Evolutionary conservation across 495 filamentous ascomycete genomes (phyloP), one percentile per base, ranked within the genome.

Genomic region (Penicillium diatomitis): DNA sequence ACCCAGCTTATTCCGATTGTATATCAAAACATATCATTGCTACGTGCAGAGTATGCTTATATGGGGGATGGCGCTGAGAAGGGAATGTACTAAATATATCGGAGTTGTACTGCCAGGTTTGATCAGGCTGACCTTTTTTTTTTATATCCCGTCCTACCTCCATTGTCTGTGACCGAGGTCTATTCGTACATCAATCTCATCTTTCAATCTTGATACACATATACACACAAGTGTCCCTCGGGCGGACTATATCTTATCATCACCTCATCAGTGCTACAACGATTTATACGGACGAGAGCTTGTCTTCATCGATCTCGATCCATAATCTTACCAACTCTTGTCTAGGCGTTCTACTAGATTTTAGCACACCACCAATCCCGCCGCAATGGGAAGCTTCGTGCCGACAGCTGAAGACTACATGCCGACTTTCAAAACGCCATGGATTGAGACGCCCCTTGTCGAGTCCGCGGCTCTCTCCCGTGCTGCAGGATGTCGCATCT

Each of bases 401-500:
- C 52, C 55, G 44, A 44, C 67, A 54, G 36, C 63, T 65, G 58
- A 67, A 65, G 59, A 52, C 51, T 51, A 48, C 48, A 59, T 63
- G 67, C 51, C 51, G 38, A 53, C 43, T 49, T 62, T 63, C 59
- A 64, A 68, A 46, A 69, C 62, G 38, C 85, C 85, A 47, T 88
- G 82, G 83, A 76, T 83, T 47, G 70, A 81, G 54, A 90, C 87
- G 8, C 87, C 87, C 6, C 73, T 88, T 35, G 75, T 86, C 50
- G 79, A 81, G 57, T 89, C 85, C 0, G 65, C 71, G 35, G 66
- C 76, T 4, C 76, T 92, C 30, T 90, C 85, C 34, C 73, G 76
- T 49, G 74, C 73, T n/a, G 85, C 85, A 28, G 85, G 85, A 36
- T 90, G 85, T 61, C 75, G 80, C 51, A 80, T 97, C 69, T 90